Conservation (phyloP, 2,329 filamentous ascomycete genomes). For the Raffaelea ambrosiae region DNA sequence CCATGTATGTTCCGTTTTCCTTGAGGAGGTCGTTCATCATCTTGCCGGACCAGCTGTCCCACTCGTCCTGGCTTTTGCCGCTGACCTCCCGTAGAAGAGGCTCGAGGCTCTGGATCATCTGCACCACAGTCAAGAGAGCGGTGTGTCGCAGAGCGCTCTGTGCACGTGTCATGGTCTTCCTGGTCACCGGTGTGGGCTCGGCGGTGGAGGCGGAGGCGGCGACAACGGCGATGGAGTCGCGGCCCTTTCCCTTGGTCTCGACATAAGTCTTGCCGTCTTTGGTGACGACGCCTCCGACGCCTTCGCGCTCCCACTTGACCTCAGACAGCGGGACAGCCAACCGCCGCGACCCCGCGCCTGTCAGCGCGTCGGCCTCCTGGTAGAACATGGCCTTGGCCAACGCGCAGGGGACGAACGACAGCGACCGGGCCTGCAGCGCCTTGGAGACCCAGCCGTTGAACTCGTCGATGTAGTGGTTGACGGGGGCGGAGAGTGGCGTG, state of each 20-base stretch:
- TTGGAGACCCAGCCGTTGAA: slow-evolving; percentile 77
- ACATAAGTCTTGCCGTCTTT: slow-evolving; percentile 53
- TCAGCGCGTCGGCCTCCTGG: slow-evolving; percentile 68
- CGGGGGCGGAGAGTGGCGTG: slow-evolving; percentile 70
- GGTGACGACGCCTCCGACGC: slow-evolving; percentile 53
- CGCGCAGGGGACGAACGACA: slow-evolving; percentile 71
- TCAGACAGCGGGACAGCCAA: slow-evolving; percentile 83
- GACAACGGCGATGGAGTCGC: slow-evolving; percentile 17
- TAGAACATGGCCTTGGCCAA: slow-evolving; percentile 66
- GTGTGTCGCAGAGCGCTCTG: slow-evolving; percentile 70
- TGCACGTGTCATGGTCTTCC: slow-evolving; percentile 46
- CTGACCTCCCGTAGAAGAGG: slow-evolving; percentile 73
- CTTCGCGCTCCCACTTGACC: slow-evolving; percentile 78
- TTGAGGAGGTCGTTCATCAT: slow-evolving; percentile 80
- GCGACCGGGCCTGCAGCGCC: slow-evolving; percentile 61
- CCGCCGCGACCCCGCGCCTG: slow-evolving; percentile 62
- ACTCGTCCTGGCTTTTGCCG: slow-evolving; percentile 83
- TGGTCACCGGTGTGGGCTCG: too few relatives aligned
- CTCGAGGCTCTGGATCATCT: slow-evolving; percentile 79
- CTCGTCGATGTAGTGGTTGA: slow-evolving; percentile 74
- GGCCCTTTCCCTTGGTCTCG: slow-evolving; percentile 31
- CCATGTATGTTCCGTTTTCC: slow-evolving; percentile 68
- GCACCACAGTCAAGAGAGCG: slow-evolving; percentile 71
- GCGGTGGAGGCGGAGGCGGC: too few relatives aligned
- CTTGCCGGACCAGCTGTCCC: slow-evolving; percentile 80